Evolutionary conservation across 176 grass and related monocot genomes (phyloP).

Genomic region (Triticum aestivum): IWGSC_CS_RefSeq_v2.1 NC_057811.1:399255447-399255946

Average conservation of each 20-base stretch:
- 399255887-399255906: slow-evolving; percentile 80
- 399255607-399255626: slow-evolving; percentile 54
- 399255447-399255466: not conserved
- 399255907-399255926: slow-evolving; percentile 48
- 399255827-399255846: not conserved
- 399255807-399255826: not conserved
- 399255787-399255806: too few species aligned
- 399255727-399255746: too few species aligned
- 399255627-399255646: slow-evolving; percentile 42
- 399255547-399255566: slow-evolving; percentile 52
- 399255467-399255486: not conserved
- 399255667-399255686: slow-evolving; percentile 54
- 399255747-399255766: not conserved
- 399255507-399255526: slow-evolving; percentile 20
- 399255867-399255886: slow-evolving; percentile 55
- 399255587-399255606: slow-evolving; percentile 37
- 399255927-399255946: slow-evolving; percentile 48
- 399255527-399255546: slow-evolving; percentile 68
- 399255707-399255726: slow-evolving; percentile 71
- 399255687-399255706: slow-evolving; percentile 66
- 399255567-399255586: slow-evolving; percentile 86
- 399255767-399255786: not conserved
- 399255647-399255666: slow-evolving; percentile 55
- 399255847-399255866: slow-evolving; percentile 65
- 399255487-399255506: not conserved